Percentiles rank a stretch among this genome's conserved stretches.
Conservation (phyloP, 768 basidiomycete genomes). For the Kondoa subrosea region DNA sequence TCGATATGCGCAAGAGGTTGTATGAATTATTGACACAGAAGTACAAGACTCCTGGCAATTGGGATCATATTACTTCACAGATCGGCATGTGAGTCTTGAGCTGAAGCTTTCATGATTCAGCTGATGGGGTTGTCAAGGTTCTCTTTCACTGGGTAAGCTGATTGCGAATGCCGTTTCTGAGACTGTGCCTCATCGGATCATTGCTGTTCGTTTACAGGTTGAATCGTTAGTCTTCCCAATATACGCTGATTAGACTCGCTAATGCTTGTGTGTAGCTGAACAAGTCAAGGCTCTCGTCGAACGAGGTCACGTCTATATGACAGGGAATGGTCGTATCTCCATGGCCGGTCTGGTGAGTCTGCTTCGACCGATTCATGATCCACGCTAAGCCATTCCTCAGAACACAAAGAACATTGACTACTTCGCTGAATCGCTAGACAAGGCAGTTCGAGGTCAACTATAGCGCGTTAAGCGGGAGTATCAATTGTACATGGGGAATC, state of each 20-base stretch:
- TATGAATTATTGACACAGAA: slow-evolving; percentile 60
- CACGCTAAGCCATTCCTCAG: slow-evolving; percentile 80
- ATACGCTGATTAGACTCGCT: neutral
- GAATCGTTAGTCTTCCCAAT: slow-evolving; percentile 28
- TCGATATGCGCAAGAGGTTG: slow-evolving; percentile 72
- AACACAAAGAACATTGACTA: slow-evolving; percentile 70
- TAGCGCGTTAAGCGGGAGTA: neutral
- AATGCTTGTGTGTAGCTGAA: slow-evolving; percentile 34
- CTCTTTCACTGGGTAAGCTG: slow-evolving; percentile 6
- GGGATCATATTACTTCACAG: slow-evolving; percentile 87
- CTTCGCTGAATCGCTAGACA: slow-evolving; percentile 72
- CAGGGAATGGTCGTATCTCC: slow-evolving; percentile 50
- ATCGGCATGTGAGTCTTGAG: slow-evolving; percentile 78
- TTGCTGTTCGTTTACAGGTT: slow-evolving; percentile 58
- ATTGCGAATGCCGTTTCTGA: neutral
- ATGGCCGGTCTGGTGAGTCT: slow-evolving; percentile 10
- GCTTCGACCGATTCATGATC: neutral
- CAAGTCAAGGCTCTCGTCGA: slow-evolving; percentile 71
- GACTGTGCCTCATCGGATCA: too few relatives aligned
- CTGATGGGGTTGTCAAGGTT: neutral
- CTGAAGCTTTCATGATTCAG: neutral
- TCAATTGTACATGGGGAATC: neutral
- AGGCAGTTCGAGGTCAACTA: slow-evolving; percentile 50
- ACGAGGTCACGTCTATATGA: slow-evolving; percentile 85
- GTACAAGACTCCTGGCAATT: slow-evolving; percentile 77